Evolutionary conservation across 306 rosid species (phyloP).

Genomic region (Urtica urens): DNA sequence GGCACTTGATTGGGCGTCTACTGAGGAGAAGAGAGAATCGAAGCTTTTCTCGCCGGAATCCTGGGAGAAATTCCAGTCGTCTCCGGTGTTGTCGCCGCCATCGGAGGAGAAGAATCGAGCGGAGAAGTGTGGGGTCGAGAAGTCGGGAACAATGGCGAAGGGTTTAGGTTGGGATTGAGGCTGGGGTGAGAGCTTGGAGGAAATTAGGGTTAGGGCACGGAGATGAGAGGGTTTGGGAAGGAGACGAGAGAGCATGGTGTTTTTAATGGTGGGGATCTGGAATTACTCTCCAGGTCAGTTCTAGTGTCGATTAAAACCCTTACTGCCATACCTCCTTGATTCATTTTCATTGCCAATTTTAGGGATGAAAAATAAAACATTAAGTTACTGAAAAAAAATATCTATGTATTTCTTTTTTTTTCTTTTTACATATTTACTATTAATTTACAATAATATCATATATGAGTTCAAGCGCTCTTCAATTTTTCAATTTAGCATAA

Average conservation of each 20-base stretch:
- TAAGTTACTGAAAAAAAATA: too few species aligned
- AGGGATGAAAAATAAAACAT: too few species aligned
- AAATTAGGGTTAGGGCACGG: constrained; percentile 30
- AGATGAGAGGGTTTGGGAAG: constrained; percentile 59
- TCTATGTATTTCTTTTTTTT: too few species aligned
- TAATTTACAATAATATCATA: too few species aligned
- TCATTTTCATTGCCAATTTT: too few species aligned
- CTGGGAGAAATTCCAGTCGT: constrained; percentile 31
- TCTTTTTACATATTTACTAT: too few species aligned
- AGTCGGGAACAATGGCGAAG: constrained; percentile 13
- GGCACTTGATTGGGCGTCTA: constrained; percentile 5
- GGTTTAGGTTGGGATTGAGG: neutral
- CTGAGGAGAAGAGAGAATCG: constrained; percentile 32
- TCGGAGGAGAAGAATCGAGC: constrained; percentile 40
- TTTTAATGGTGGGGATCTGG: neutral
- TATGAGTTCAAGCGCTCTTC: too few species aligned
- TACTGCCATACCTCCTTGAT: neutral
- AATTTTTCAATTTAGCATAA: too few species aligned
- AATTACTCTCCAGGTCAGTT: neutral
- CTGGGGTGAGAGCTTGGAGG: constrained; percentile 26
- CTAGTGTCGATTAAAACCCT: neutral
- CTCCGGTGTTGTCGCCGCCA: constrained; percentile 21
- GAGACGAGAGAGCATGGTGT: constrained; percentile 78
- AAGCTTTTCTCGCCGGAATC: constrained; percentile 35
- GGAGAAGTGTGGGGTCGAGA: constrained; percentile 4